Conservation (phyloP, 2,329 filamentous ascomycete genomes). For the Cladorrhinum sp. region DNA sequence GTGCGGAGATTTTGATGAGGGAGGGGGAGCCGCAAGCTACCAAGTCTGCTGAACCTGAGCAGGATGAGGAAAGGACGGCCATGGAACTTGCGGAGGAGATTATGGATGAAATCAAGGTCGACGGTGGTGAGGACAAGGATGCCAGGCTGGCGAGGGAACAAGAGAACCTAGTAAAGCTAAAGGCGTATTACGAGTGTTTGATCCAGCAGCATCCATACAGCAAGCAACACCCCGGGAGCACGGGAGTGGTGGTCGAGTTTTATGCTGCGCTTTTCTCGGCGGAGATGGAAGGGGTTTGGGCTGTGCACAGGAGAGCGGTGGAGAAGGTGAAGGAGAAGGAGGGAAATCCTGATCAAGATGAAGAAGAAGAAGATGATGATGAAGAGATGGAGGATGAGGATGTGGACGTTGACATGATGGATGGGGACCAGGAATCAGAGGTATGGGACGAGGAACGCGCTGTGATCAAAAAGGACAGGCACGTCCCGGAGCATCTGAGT, state of each 20-base stretch:
- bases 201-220: slow-evolving; percentile 75
- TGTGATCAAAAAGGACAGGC: slow-evolving; percentile 8
- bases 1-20: slow-evolving; percentile 78
- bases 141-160: slow-evolving; percentile 10
- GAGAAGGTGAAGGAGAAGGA: slow-evolving; percentile 32
- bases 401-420: slow-evolving; percentile 7
- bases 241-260: slow-evolving; percentile 68
- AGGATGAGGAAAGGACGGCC: neutral
- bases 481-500: neutral
- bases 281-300: slow-evolving; percentile 73
- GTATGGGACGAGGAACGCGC: neutral
- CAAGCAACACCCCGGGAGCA: slow-evolving; percentile 50
- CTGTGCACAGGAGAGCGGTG: slow-evolving; percentile 51
- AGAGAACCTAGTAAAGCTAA: slow-evolving; percentile 45
- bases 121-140: slow-evolving; percentile 12
- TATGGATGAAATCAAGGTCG: neutral
- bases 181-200: slow-evolving; percentile 70
- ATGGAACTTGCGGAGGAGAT: neutral
- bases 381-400: slow-evolving; percentile 28
- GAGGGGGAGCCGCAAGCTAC: slow-evolving; percentile 36
- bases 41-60: no score
- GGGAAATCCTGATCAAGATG: slow-evolving; percentile 25
- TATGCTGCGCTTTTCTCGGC: slow-evolving; percentile 77
- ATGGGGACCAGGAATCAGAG: slow-evolving; percentile 22
- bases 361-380: slow-evolving; percentile 25